Evolutionary conservation across 495 filamentous ascomycete species (phyloP).

Genomic region (Neurospora discreta): DNA sequence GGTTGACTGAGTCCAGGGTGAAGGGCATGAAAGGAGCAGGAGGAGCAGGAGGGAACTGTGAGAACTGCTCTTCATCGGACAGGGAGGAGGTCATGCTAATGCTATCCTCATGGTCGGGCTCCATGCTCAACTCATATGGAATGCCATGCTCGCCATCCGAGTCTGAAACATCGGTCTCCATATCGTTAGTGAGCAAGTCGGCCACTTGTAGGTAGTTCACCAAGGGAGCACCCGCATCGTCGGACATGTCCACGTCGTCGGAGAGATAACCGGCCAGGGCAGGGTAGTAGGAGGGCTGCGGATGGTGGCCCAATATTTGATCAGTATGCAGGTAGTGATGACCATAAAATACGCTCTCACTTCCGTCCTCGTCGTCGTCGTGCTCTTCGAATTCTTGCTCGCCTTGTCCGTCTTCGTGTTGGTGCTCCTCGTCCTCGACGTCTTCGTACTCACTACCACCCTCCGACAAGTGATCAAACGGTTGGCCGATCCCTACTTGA

Average conservation of each 20-base stretch:
- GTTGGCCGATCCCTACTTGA: neutral
- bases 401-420: constrained; percentile 7
- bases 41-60: neutral
- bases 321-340: neutral
- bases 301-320: neutral
- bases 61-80: neutral
- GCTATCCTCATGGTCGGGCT: neutral
- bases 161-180: constrained; percentile 9
- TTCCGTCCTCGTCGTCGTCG: constrained; percentile 10
- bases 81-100: neutral
- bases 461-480: neutral
- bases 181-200: constrained; percentile 11
- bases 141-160: neutral
- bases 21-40: neutral
- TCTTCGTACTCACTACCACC: constrained; percentile 5
- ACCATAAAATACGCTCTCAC: neutral
- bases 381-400: constrained; percentile 14
- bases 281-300: constrained; percentile 1
- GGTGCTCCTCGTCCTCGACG: constrained; percentile 12
- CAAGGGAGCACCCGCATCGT: constrained; percentile 12
- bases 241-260: constrained; percentile 12
- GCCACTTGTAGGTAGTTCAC: constrained; percentile 8
- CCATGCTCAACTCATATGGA: neutral
- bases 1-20: neutral
- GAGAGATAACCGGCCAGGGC: constrained; percentile 9